These are phyloP conservation scores for Trichoderma gracile DNA, from an alignment of 2,329 filamentous ascomycete genomes.

Conservation along the genomic window DNA sequence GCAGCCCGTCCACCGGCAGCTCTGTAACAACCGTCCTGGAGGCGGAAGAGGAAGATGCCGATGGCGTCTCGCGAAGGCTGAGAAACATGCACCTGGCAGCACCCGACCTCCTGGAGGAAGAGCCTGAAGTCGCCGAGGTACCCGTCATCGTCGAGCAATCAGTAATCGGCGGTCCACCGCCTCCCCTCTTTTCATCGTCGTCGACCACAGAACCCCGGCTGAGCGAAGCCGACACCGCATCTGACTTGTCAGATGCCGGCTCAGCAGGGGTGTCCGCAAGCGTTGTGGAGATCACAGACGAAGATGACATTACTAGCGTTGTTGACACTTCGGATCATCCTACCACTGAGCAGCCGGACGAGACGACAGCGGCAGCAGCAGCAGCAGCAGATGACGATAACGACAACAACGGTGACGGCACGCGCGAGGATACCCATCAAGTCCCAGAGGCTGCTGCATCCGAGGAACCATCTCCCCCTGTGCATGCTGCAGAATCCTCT, in stretches of 20 bases:
- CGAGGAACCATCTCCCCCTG: background rate
- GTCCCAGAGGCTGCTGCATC: constrained; percentile 2
- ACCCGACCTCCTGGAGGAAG: constrained; percentile 61
- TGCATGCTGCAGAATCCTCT: background rate
- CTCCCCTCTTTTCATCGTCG: constrained; percentile 8
- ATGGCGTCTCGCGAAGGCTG: constrained; percentile 49
- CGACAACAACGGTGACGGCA: background rate
- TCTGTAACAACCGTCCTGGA: constrained; percentile 81
- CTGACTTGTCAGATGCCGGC: constrained; percentile 21
- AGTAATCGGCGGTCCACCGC: constrained; percentile 30
- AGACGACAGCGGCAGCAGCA: background rate
- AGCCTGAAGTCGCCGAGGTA: constrained; percentile 44
- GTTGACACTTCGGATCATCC: background rate
- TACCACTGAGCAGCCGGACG: background rate
- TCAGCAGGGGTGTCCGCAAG: constrained; percentile 21
- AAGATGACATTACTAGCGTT: constrained; percentile 2
- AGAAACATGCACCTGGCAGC: constrained; percentile 50
- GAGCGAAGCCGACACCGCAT: constrained; percentile 24
- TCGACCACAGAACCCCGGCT: constrained; percentile 23
- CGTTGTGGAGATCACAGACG: constrained; percentile 6
- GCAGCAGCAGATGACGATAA: background rate
- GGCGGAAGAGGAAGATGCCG: constrained; percentile 71
- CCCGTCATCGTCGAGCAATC: constrained; percentile 46
- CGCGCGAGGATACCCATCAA: background rate
- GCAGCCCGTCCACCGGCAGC: constrained; percentile 76